These are phyloP conservation scores for Royoungia palumana DNA, from an alignment of 768 basidiomycete genomes.

Conservation along the genomic window DNA sequence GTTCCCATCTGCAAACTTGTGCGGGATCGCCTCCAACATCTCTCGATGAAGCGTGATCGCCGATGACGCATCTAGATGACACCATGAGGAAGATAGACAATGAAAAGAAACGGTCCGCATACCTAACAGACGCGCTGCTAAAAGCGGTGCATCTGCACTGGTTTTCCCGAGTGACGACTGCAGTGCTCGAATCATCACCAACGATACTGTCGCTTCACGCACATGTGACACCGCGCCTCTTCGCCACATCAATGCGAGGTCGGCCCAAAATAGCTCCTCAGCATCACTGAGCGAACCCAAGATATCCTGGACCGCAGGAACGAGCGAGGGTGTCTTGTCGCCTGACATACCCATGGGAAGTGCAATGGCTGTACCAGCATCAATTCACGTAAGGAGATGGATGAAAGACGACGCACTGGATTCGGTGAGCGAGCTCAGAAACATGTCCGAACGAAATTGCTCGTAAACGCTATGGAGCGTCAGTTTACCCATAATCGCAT, in stretches of 20 bases:
- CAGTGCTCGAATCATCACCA: conserved; percentile 69
- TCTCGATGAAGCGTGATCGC: conserved; percentile 83
- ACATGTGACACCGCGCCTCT: conserved; percentile 68
- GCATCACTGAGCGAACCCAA: conserved; percentile 60
- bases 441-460: conserved; percentile 81
- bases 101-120: conserved; percentile 4
- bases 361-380: conserved; percentile 59
- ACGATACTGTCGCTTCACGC: conserved; percentile 68
- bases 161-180: conserved; percentile 76
- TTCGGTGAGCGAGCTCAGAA: conserved; percentile 85
- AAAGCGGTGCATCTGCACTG: conserved; percentile 43
- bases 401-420: conserved; percentile 61
- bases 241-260: conserved; percentile 50
- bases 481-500: conserved; percentile 71
- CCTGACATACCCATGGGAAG: conserved; percentile 75
- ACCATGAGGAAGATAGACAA: neutral
- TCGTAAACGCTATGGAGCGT: conserved; percentile 73
- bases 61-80: conserved; percentile 59
- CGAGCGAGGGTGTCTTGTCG: conserved; percentile 36
- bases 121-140: conserved; percentile 68
- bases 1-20: conserved; percentile 54
- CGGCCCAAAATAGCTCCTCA: conserved; percentile 66
- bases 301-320: conserved; percentile 54
- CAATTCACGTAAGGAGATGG: conserved; percentile 1
- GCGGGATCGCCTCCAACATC: conserved; percentile 74